Conservation (phyloP, 2,329 filamentous ascomycete species). For the Arthroderma sp. region DNA sequence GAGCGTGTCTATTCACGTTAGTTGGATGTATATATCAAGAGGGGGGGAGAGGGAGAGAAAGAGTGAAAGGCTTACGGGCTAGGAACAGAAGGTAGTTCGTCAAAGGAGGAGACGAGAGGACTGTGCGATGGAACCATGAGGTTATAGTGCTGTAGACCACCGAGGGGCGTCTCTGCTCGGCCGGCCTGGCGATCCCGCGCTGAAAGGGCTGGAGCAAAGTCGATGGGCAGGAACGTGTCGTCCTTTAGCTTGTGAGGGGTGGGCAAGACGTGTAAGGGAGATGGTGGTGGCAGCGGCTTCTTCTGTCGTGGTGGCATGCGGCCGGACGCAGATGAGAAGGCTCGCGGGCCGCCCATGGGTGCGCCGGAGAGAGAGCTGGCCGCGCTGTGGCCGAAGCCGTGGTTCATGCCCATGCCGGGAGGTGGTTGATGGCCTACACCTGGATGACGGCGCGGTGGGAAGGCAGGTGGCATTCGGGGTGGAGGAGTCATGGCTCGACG, state of each 20-base stretch:
- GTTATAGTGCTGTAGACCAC: conserved; percentile 55
- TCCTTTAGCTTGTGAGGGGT: conserved; percentile 77
- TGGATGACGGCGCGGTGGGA: conserved; percentile 30
- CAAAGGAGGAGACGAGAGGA: conserved; percentile 72
- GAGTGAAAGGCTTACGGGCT: conserved; percentile 64
- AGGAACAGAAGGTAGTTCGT: conserved; percentile 72
- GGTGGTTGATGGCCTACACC: conserved; percentile 15
- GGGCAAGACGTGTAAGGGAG: conserved; percentile 61
- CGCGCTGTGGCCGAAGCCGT: conserved; percentile 17
- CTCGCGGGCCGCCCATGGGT: conserved; percentile 36
- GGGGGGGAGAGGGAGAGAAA: not conserved
- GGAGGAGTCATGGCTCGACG: conserved; percentile 95
- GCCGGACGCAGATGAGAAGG: conserved; percentile 52
- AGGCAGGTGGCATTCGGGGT: conserved; percentile 53
- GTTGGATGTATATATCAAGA: not conserved
- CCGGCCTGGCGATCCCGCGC: conserved; percentile 59
- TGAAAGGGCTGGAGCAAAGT: conserved; percentile 71
- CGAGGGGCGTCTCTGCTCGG: conserved; percentile 48
- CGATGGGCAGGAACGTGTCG: conserved; percentile 61
- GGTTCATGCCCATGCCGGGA: conserved; percentile 17
- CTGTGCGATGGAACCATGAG: conserved; percentile 60
- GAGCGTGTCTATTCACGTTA: conserved; percentile 28
- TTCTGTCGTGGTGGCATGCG: conserved; percentile 39
- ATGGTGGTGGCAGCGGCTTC: conserved; percentile 58
- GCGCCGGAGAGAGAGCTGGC: conserved; percentile 15